These are phyloP conservation scores for Biscutella laevigata DNA, from an alignment of 441 rosid genomes.

Conservation along the genomic window DNA sequence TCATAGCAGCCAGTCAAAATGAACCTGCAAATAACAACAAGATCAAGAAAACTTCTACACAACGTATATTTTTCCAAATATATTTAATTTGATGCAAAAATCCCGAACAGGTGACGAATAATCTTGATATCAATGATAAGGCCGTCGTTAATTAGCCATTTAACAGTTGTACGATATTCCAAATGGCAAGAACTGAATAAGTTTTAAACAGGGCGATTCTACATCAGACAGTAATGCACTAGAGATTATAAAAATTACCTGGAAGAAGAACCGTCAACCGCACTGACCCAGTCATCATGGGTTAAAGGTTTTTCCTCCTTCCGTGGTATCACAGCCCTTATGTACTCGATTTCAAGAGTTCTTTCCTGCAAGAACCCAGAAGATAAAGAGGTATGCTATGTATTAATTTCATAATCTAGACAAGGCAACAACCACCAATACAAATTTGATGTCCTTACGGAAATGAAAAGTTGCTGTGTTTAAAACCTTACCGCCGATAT, in stretches of 20 bases:
- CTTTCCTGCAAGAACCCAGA: constrained; percentile 51
- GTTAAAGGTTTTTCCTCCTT: constrained; percentile 74
- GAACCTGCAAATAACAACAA: constrained; percentile 52
- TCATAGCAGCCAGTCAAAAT: constrained; percentile 91
- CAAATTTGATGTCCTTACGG: not conserved
- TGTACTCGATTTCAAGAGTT: constrained; percentile 83
- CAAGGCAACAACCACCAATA: not conserved
- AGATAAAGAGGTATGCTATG: not conserved
- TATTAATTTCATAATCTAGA: not conserved
- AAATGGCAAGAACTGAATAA: not conserved
- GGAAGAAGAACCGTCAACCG: constrained; percentile 70
- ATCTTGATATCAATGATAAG: not conserved
- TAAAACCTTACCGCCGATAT: constrained; percentile 67
- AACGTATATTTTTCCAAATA: too few relatives aligned
- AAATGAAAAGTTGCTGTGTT: constrained; percentile 6
- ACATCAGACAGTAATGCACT: not conserved
- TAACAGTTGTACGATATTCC: not conserved
- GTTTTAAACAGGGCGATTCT: not conserved
- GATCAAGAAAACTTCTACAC: not conserved
- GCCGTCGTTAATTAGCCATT: too few relatives aligned
- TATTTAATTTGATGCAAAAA: too few relatives aligned
- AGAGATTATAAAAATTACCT: constrained; percentile 32
- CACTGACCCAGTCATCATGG: constrained; percentile 99
- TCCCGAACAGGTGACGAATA: not conserved
- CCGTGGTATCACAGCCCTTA: constrained; percentile 73